A percentile compares a stretch with the other conserved stretches of the same genome.
phyloP scores from a whole-genome alignment of 2,329 filamentous ascomycete species.

The Xylariomycetidae sp. region DNA sequence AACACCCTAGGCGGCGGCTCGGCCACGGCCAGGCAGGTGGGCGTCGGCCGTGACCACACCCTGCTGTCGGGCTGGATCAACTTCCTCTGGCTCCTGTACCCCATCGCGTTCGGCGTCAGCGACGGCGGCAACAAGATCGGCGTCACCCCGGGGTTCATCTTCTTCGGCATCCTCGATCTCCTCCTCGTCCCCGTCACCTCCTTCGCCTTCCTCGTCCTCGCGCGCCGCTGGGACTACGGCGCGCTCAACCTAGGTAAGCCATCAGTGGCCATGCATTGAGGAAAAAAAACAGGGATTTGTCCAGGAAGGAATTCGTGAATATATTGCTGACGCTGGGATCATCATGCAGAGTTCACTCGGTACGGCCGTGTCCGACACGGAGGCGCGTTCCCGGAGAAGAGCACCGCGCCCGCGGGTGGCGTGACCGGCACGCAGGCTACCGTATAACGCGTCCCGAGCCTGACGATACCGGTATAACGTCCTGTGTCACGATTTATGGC shows the following conservation, averaged over 20 bases:
- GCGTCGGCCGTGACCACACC: slow-evolving; percentile 39
- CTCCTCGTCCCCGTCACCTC: slow-evolving; percentile 41
- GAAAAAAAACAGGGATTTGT: too few species aligned
- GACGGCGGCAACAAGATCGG: slow-evolving; percentile 49
- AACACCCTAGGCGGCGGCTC: slow-evolving; percentile 37
- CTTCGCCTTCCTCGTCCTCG: slow-evolving; percentile 37
- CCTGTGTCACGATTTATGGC: too few species aligned
- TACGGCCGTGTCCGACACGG: slow-evolving; percentile 44
- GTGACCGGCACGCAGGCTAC: too few species aligned
- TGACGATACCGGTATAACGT: too few species aligned
- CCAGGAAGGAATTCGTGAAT: too few species aligned
- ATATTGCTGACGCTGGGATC: too few species aligned
- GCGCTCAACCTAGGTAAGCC: slow-evolving; percentile 41
- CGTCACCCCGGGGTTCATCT: slow-evolving; percentile 42
- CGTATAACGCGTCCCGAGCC: too few species aligned
- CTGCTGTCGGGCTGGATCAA: slow-evolving; percentile 44
- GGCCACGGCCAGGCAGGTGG: slow-evolving; percentile 35
- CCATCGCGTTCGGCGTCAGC: slow-evolving; percentile 47
- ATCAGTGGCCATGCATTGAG: too few species aligned
- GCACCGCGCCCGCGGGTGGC: too few species aligned
- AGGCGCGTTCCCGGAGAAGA: slow-evolving; percentile 45
- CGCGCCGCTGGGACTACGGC: slow-evolving; percentile 47
- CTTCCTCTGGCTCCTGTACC: slow-evolving; percentile 50
- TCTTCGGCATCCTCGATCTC: slow-evolving; percentile 50
- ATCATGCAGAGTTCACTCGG: slow-evolving; percentile 43